A percentile compares a stretch with the other conserved stretches of the same genome.
Conservation (phyloP, 805 yeast species). For the Isabelozyma heimii region DNA sequence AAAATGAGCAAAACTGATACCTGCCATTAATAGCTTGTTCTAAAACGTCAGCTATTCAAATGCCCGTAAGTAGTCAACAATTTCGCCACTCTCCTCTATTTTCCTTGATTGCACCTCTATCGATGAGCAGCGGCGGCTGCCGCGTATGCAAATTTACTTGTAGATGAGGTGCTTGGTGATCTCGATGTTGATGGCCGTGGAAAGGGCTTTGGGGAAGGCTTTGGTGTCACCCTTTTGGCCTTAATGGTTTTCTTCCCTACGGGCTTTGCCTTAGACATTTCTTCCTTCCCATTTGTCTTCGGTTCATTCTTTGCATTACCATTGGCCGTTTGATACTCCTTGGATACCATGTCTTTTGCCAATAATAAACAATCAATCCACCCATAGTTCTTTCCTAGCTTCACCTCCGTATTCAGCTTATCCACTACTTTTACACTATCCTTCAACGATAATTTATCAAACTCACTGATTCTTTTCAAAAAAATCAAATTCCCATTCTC, state of each 20-base stretch:
- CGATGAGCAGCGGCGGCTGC: constrained; percentile 43
- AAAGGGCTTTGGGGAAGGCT: neutral
- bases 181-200: constrained; percentile 1
- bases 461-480: constrained; percentile 36
- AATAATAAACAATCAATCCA: constrained; percentile 73
- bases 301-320: constrained; percentile 6
- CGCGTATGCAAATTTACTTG: constrained; percentile 41
- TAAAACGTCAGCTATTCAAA: neutral
- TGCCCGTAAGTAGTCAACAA: neutral
- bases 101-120: neutral
- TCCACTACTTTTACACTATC: constrained; percentile 27
- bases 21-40: no score
- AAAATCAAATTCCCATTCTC: constrained; percentile 56
- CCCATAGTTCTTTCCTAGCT: constrained; percentile 46
- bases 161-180: constrained; percentile 12
- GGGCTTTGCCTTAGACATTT: constrained; percentile 1
- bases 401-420: constrained; percentile 30
- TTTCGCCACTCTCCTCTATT: neutral
- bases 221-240: neutral
- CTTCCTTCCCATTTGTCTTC: constrained; percentile 3
- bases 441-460: constrained; percentile 27
- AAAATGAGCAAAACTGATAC: no score
- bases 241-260: neutral
- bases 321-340: constrained; percentile 11
- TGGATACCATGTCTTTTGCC: constrained; percentile 54